Evolutionary conservation across 345 rosid genomes (phyloP).

Genomic region (Conringia planisiliqua): DNA sequence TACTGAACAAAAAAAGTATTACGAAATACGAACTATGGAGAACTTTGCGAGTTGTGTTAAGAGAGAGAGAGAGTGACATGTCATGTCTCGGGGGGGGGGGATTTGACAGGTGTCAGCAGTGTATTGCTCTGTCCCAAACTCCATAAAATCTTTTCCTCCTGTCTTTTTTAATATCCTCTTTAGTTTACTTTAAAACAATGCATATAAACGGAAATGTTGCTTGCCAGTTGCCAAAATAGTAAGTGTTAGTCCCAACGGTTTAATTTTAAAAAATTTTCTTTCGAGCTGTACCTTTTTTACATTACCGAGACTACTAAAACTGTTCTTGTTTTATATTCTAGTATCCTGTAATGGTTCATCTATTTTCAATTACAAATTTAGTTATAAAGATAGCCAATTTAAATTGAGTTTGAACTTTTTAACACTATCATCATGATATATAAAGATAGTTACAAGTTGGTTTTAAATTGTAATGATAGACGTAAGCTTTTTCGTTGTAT

Average conservation of each 20-base stretch:
- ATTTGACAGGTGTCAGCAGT: slow-evolving; percentile 28
- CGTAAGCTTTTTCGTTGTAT: not conserved
- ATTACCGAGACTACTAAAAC: too few relatives aligned
- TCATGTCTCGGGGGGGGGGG: slow-evolving; percentile 19
- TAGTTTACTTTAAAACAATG: not conserved
- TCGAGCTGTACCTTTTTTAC: too few relatives aligned
- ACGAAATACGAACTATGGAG: not conserved
- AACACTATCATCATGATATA: not conserved
- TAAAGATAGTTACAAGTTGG: not conserved
- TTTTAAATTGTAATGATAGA: not conserved
- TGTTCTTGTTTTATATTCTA: too few relatives aligned
- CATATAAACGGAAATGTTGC: slow-evolving; percentile 1
- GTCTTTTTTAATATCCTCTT: slow-evolving; percentile 14
- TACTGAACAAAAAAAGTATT: not conserved
- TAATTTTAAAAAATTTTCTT: not conserved
- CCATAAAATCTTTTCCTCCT: not conserved
- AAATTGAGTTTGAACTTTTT: too few relatives aligned
- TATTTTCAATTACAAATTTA: too few relatives aligned
- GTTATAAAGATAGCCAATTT: too few relatives aligned
- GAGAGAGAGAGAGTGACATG: not conserved
- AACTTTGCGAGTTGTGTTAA: not conserved
- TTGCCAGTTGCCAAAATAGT: not conserved
- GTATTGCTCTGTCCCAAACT: slow-evolving; percentile 23
- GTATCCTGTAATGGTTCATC: too few relatives aligned
- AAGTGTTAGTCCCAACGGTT: not conserved